Conservation (phyloP, 2,329 filamentous ascomycete species). For the Zymoseptoria pseudotritici region DNA sequence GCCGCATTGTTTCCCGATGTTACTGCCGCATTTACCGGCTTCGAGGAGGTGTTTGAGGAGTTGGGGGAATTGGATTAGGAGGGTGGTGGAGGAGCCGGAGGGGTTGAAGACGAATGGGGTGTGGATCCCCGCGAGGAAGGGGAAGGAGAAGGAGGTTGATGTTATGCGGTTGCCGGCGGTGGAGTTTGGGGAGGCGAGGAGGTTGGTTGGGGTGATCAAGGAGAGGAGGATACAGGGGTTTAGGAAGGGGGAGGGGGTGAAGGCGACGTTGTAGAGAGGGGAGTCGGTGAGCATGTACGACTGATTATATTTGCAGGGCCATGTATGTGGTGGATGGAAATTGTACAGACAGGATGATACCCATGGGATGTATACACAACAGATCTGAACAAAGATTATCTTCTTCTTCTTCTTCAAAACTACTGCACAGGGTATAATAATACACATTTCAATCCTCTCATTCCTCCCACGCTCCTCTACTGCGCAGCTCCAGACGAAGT, state of each 20-base stretch:
- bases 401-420: background rate
- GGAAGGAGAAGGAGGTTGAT: slow-evolving; percentile 22
- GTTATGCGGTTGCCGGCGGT: slow-evolving; percentile 19
- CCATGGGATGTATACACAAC: background rate
- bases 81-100: slow-evolving; percentile 22
- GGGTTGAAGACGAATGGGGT: slow-evolving; percentile 24
- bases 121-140: slow-evolving; percentile 25
- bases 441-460: background rate
- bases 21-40: slow-evolving; percentile 31
- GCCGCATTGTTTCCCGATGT: slow-evolving; percentile 60
- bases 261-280: slow-evolving; percentile 19
- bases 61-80: slow-evolving; percentile 27
- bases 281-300: background rate
- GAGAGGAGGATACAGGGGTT: slow-evolving; percentile 24
- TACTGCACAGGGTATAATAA: background rate
- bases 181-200: slow-evolving; percentile 21
- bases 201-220: slow-evolving; percentile 25
- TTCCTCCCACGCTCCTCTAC: background rate
- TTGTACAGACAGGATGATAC: background rate
- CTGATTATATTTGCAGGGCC: too few species aligned
- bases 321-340: background rate
- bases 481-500: slow-evolving; percentile 10
- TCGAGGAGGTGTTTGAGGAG: slow-evolving; percentile 31
- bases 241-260: slow-evolving; percentile 28
- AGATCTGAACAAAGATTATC: too few species aligned